Conservation (phyloP, 2,329 filamentous ascomycete species). For the Graphiopsis chlorocephala region DNA sequence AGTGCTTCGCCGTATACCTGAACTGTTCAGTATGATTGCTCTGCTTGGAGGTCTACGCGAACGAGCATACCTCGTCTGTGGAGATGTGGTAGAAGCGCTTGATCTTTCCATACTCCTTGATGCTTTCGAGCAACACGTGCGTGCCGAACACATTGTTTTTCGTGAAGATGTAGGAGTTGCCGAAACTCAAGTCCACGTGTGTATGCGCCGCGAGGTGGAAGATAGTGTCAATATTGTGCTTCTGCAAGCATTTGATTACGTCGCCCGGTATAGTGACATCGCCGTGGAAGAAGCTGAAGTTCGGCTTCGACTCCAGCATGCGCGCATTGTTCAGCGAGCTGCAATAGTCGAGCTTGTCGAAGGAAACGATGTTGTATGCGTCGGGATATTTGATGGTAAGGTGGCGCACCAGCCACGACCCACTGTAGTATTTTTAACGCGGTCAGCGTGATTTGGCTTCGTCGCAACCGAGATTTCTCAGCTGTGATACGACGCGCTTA, state of each 20-base stretch:
- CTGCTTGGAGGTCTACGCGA: slow-evolving; percentile 4
- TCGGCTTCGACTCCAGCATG: slow-evolving; percentile 62
- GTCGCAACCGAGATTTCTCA: slow-evolving; percentile 18
- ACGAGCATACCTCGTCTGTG: slow-evolving; percentile 57
- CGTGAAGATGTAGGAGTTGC: slow-evolving; percentile 78
- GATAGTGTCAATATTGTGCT: slow-evolving; percentile 72
- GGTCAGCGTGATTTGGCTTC: slow-evolving; percentile 9
- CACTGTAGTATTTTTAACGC: slow-evolving; percentile 47
- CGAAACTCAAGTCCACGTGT: slow-evolving; percentile 79
- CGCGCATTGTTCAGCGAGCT: slow-evolving; percentile 76
- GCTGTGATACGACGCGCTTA: slow-evolving; percentile 6
- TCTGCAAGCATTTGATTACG: slow-evolving; percentile 68
- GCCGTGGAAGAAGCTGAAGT: slow-evolving; percentile 77
- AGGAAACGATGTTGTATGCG: slow-evolving; percentile 75
- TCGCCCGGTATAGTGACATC: slow-evolving; percentile 71
- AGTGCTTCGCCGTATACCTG: slow-evolving; percentile 79
- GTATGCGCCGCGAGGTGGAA: slow-evolving; percentile 85
- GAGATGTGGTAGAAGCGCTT: slow-evolving; percentile 77
- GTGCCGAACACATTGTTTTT: slow-evolving; percentile 80
- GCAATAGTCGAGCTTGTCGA: slow-evolving; percentile 83
- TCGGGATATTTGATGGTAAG: slow-evolving; percentile 69
- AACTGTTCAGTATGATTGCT: slow-evolving; percentile 5
- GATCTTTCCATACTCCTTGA: slow-evolving; percentile 64
- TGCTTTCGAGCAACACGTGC: slow-evolving; percentile 76
- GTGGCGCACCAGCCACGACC: slow-evolving; percentile 79